Conservation (phyloP, 352 stramenopile genomes). For the Globisporangium sylvaticum region DNA sequence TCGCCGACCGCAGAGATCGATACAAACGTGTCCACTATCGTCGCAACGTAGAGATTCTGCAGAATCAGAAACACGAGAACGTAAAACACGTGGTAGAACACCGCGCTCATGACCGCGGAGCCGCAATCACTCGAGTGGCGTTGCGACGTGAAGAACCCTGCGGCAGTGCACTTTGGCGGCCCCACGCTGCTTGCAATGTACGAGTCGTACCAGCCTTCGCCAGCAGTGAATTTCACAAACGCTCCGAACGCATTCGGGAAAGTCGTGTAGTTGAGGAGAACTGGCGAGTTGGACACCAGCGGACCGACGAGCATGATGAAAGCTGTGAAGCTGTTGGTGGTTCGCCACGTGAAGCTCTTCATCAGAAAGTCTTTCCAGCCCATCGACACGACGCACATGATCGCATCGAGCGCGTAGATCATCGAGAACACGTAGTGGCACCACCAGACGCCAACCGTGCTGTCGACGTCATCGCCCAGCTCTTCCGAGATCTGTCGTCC, state of each 20-base stretch:
- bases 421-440: constrained; percentile 78
- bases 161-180: constrained; percentile 53
- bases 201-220: constrained; percentile 82
- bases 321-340: constrained; percentile 63
- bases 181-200: constrained; percentile 65
- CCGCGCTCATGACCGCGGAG: constrained; percentile 46
- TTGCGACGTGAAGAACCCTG: constrained; percentile 22
- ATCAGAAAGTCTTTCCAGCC: constrained; percentile 81
- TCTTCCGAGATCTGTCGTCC: constrained; percentile 28
- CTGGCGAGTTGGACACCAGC: constrained; percentile 51
- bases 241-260: constrained; percentile 68
- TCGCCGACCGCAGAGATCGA: constrained; percentile 60
- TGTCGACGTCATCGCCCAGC: constrained; percentile 24
- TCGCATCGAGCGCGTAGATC: constrained; percentile 72
- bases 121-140: constrained; percentile 61
- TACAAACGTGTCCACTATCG: constrained; percentile 81
- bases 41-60: constrained; percentile 79
- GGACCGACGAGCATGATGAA: constrained; percentile 77
- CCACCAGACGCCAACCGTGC: constrained; percentile 50
- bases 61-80: constrained; percentile 74
- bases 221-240: constrained; percentile 81
- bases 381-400: constrained; percentile 63
- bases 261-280: constrained; percentile 72
- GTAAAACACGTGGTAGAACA: constrained; percentile 84
- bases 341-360: constrained; percentile 81